Evolutionary conservation across 106 monocot genomes (phyloP).

Genomic region (Chionographis japonica): DNA sequence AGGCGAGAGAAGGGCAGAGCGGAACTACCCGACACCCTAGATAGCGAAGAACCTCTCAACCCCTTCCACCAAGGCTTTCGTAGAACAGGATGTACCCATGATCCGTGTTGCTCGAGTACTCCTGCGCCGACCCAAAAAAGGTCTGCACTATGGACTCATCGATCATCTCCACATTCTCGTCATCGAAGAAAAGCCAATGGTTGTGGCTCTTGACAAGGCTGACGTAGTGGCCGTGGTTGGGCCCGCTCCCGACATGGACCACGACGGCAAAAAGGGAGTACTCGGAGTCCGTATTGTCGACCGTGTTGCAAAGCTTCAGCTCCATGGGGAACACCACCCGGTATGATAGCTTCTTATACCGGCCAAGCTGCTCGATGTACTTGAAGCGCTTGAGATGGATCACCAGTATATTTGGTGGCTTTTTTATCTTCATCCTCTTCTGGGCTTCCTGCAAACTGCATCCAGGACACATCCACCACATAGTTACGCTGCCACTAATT

Average conservation of each 20-base stretch:
- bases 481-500: too few species aligned
- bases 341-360: slow-evolving; percentile 45
- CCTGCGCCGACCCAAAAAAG: slow-evolving; percentile 44
- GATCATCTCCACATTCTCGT: slow-evolving; percentile 55
- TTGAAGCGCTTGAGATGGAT: slow-evolving; percentile 62
- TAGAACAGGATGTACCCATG: slow-evolving; percentile 50
- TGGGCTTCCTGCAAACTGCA: slow-evolving; percentile 49
- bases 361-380: slow-evolving; percentile 47
- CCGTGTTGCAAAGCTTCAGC: slow-evolving; percentile 42
- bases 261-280: slow-evolving; percentile 54
- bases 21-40: neutral
- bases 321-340: slow-evolving; percentile 53
- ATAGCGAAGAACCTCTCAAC: slow-evolving; percentile 11
- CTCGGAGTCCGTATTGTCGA: slow-evolving; percentile 31
- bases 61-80: slow-evolving; percentile 27
- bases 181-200: slow-evolving; percentile 51
- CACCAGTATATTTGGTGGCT: slow-evolving; percentile 38
- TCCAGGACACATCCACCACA: neutral
- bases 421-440: slow-evolving; percentile 54
- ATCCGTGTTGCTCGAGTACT: slow-evolving; percentile 46
- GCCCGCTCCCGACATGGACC: slow-evolving; percentile 46
- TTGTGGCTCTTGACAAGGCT: slow-evolving; percentile 54
- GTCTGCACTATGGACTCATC: slow-evolving; percentile 38
- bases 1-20: too few species aligned
- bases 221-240: slow-evolving; percentile 52